These are phyloP conservation scores for Aspergillus homomorphus DNA, from an alignment of 495 filamentous ascomycete species.

Conservation along the genomic window DNA sequence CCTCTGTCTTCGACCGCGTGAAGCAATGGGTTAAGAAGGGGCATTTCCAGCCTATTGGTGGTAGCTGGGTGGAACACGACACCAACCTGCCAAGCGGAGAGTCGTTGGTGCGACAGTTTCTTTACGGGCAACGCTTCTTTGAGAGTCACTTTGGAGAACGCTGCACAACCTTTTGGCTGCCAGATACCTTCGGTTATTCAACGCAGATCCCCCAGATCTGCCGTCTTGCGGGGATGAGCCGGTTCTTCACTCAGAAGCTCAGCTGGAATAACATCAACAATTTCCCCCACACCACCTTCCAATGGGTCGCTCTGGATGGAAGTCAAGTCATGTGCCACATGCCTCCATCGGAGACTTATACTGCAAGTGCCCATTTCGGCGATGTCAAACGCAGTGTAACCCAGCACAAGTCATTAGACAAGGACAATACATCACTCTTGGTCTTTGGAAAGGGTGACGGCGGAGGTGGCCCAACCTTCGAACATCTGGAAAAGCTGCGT, in stretches of 20 bases:
- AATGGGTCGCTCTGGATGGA: slow-evolving; percentile 93
- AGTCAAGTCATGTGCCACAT: slow-evolving; percentile 97
- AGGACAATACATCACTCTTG: slow-evolving; percentile 81
- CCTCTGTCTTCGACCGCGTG: slow-evolving; percentile 81
- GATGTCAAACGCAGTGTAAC: slow-evolving; percentile 87
- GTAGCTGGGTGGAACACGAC: slow-evolving; percentile 98
- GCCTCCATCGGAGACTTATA: slow-evolving; percentile 92
- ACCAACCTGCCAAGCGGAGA: slow-evolving; percentile 96
- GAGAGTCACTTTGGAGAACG: slow-evolving; percentile 89
- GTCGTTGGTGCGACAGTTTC: slow-evolving; percentile 89
- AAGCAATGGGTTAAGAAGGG: slow-evolving; percentile 87
- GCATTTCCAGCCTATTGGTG: slow-evolving; percentile 90
- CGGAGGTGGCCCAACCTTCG: slow-evolving; percentile 91
- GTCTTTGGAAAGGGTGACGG: slow-evolving; percentile 97
- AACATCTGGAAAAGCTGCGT: slow-evolving; percentile 90
- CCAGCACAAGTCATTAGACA: slow-evolving; percentile 92
- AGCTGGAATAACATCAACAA: slow-evolving; percentile 98
- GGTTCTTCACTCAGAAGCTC: slow-evolving; percentile 97
- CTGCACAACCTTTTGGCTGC: slow-evolving; percentile 91
- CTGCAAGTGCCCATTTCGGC: slow-evolving; percentile 89
- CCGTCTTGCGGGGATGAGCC: slow-evolving; percentile 85
- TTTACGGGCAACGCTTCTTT: slow-evolving; percentile 92
- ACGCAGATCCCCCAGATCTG: slow-evolving; percentile 91
- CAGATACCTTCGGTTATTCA: slow-evolving; percentile 97
- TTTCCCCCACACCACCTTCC: slow-evolving; percentile 97